Base-by-base conservation (phyloP, 768 basidiomycete species). In the Lactarius hatsudake region DNA sequence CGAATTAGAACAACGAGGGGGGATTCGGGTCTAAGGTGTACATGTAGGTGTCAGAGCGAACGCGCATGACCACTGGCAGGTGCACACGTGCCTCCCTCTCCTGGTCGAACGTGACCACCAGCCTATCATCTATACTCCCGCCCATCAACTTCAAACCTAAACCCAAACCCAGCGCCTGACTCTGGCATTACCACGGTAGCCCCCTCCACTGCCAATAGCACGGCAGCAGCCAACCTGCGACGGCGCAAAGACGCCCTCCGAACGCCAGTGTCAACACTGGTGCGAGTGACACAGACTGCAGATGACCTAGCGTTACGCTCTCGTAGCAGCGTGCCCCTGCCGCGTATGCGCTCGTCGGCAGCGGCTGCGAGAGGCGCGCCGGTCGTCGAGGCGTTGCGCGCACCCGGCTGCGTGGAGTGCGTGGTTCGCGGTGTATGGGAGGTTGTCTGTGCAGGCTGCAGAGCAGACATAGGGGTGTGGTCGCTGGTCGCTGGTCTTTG, bases 321-420 rank as follows among this genome's bases (percentile, higher is more conserved):
- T 12, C 36, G 12, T 36, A 2, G 36, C 12, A 36, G 12, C 36
- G 36, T 36, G 36, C 34, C 34, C 34, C 34, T 42, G 15, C 59
- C 65, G 4, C 59, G 43, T 15, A 36, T 54, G 13, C 60, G 40
- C 15, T 9, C 23, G 6, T 20, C 38, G 20, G 62, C 8, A 3
- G 42, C 17, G 55, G 54, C 28, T 26, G 53, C 60, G 20, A 30
- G 32, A 13, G 45, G 45, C 45, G 60, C 20, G 60, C 43, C 18
- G 20, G 45, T 51, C n/a, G 32, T 62, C n/a, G 61, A 36, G 61
- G 48, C 61, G 20, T 62, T 48, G 34, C 61, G 61, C 17, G 32
- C 61, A 62, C 12, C 61, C 26, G 61, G 61, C 61, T 13, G 61
- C 61, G 23, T 54, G 61, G 48, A 48, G 61, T 20, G 51, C 51